Percentiles rank a stretch among this genome's conserved stretches.
Conservation (phyloP, 192 early-diverging fungal genomes). For the Linnemannia hyalina region DNA sequence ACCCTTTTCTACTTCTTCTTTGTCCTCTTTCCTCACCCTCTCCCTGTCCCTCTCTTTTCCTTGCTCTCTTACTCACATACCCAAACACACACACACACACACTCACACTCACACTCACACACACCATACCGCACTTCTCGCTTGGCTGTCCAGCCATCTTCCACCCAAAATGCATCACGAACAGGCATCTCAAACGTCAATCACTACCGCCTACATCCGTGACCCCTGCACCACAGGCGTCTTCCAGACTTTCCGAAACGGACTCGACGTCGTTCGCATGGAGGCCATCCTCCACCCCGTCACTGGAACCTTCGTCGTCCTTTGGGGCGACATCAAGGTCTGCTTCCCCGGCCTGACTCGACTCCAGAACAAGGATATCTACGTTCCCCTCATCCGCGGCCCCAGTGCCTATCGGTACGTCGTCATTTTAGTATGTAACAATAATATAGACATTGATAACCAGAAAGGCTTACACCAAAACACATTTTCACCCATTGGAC, state of each 20-base stretch:
- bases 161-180: not conserved
- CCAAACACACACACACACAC: no score
- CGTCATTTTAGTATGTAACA: not conserved
- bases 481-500: not conserved
- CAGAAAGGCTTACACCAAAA: not conserved
- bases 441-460: not conserved
- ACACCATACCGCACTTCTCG: no score
- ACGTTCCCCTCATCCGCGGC: slow-evolving; percentile 25
- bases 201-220: not conserved
- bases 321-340: slow-evolving; percentile 46
- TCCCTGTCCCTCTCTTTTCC: not conserved
- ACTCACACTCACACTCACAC: no score
- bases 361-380: slow-evolving; percentile 34
- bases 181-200: not conserved
- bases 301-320: slow-evolving; percentile 14
- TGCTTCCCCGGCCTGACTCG: slow-evolving; percentile 43
- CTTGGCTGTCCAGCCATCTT: not conserved
- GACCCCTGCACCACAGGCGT: not conserved
- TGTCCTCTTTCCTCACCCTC: no score
- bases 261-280: slow-evolving; percentile 14
- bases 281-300: slow-evolving; percentile 8
- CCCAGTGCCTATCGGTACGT: slow-evolving; percentile 31
- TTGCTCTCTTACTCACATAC: not conserved
- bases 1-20: no score
- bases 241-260: slow-evolving; percentile 26